phyloP scores from a whole-genome alignment of 441 rosid species.

The Sinapis alba region DNA sequence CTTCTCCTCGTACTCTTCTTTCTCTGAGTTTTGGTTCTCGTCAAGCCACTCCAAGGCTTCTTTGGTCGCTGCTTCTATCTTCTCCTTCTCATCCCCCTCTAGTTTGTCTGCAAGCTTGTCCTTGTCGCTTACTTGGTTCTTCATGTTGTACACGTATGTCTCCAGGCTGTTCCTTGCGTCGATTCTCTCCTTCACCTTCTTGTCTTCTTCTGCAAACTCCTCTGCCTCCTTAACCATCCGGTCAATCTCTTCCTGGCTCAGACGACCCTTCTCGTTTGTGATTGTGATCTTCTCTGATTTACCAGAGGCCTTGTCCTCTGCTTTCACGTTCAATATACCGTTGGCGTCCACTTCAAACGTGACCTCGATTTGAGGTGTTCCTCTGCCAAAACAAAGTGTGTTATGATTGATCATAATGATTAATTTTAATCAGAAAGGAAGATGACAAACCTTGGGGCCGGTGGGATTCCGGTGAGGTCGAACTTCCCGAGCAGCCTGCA shows the following conservation, averaged over 20 bases:
- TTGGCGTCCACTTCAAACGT: slow-evolving; percentile 98
- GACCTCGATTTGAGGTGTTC: slow-evolving; percentile 98
- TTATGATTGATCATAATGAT: not conserved
- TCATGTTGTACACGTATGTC: slow-evolving; percentile 93
- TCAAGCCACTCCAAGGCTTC: slow-evolving; percentile 58
- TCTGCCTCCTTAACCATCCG: slow-evolving; percentile 96
- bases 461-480: slow-evolving; percentile 80
- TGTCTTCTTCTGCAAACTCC: slow-evolving; percentile 97
- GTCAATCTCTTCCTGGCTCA: slow-evolving; percentile 97
- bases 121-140: slow-evolving; percentile 91
- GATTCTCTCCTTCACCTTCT: slow-evolving; percentile 90
- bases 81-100: slow-evolving; percentile 91
- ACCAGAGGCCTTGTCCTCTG: slow-evolving; percentile 92
- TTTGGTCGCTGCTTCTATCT: slow-evolving; percentile 53
- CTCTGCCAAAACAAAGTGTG: slow-evolving; percentile 42
- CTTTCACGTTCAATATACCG: slow-evolving; percentile 91
- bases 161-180: slow-evolving; percentile 90
- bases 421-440: not conserved
- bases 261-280: slow-evolving; percentile 95
- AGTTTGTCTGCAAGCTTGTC: slow-evolving; percentile 98
- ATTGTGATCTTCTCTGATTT: slow-evolving; percentile 97
- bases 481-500: slow-evolving; percentile 92
- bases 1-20: slow-evolving; percentile 57
- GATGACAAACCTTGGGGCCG: slow-evolving; percentile 61
- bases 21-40: slow-evolving; percentile 50